Evolutionary conservation across 176 grass and related monocot species (phyloP).

Genomic region (Panicum miliaceum): DNA sequence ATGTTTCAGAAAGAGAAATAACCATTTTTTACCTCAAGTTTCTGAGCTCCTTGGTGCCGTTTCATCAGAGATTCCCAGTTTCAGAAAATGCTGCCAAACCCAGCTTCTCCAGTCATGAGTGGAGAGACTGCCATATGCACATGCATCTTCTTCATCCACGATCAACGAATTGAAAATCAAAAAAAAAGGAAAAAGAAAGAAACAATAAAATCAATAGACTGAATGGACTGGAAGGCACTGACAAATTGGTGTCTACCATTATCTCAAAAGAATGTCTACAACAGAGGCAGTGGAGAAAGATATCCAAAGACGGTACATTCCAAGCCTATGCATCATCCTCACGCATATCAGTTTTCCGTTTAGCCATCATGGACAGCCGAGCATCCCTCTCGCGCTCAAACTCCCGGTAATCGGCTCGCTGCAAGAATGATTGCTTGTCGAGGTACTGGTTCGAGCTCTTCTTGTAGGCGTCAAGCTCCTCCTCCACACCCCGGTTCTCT

Average conservation of each 20-base stretch:
- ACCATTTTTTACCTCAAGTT: too few species aligned
- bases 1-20: too few species aligned
- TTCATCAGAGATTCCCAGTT: background rate
- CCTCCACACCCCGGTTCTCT: slow-evolving; percentile 82
- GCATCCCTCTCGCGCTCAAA: slow-evolving; percentile 95
- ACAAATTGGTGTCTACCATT: slow-evolving; percentile 25
- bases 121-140: background rate
- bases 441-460: slow-evolving; percentile 98
- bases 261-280: slow-evolving; percentile 45
- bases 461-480: slow-evolving; percentile 90
- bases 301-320: slow-evolving; percentile 15
- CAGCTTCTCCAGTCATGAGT: background rate
- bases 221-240: background rate
- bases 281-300: background rate
- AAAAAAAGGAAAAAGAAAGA: background rate
- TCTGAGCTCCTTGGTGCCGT: background rate
- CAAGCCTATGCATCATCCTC: slow-evolving; percentile 64
- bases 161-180: background rate
- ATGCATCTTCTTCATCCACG: slow-evolving; percentile 5
- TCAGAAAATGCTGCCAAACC: background rate
- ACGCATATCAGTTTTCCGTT: slow-evolving; percentile 61
- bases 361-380: slow-evolving; percentile 68
- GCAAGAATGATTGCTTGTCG: slow-evolving; percentile 89
- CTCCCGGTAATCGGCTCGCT: slow-evolving; percentile 83
- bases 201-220: background rate